Evolutionary conservation across 257 asterid genomes (phyloP), one percentile per base, ranked within the genome.

Genomic region (Nicotiana otophora): DNA sequence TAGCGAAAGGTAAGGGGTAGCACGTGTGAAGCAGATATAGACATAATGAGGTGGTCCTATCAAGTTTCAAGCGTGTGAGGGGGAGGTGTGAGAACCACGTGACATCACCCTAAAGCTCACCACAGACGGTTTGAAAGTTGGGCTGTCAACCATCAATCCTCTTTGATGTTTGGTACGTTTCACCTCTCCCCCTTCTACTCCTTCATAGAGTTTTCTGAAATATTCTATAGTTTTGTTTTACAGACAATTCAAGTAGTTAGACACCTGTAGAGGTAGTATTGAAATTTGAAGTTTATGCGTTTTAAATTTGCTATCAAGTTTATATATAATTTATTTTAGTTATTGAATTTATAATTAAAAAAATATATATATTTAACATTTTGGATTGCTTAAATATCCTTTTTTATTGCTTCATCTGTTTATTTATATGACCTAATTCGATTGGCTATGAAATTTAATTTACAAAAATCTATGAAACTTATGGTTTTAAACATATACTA

Each of bases 21-120:
- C 92, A 88, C 90, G 90, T 87, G 91, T 83, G 90, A 68, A 34
- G 31, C 48, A 79, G 70, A 78, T n/a, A 11, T 23, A 53, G 6
- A 53, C 16, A 83, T 65, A 80, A 81, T 84, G 81, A 77, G 34
- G 80, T 82, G 88, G 86, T 31, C 86, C 87, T 16, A 14, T 78
- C 34, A 30, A 10, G 39, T 74, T 42, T 79, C 82, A 81, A 87
- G 89, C 93, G 93, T 89, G 94, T 83, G 93, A 82, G 66, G 65
- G 3, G 65, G 68, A 69, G 51, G 94, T 89, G 91, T 93, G 97
- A 92, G 96, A 91, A 70, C 88, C 96, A 91, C 93, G 97, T 90
- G 95, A 91, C 70, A 84, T 84, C 87, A 83, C 84, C 89, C 85
- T 79, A 86, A 88, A 86, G 91, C 30, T 62, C 72, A 48, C 82